Evolutionary conservation across 1,139 yeast species (phyloP), one percentile per base, ranked within the genome.

Genomic region (Ashbya aceris): DNA sequence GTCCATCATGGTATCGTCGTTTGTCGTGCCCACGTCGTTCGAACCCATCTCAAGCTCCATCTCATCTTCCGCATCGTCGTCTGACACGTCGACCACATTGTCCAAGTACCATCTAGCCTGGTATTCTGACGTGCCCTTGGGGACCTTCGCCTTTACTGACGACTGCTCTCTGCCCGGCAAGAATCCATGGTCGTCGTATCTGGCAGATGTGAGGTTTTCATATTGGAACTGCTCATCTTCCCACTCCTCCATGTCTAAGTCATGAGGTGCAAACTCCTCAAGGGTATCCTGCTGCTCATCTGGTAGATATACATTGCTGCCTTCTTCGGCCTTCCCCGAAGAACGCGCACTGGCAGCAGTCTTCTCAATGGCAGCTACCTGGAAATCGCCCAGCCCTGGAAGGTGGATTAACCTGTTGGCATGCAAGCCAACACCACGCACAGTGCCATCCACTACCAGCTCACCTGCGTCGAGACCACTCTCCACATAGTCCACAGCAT

Each of bases 81-180:
- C 69, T 7, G 61, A 68, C 17, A 61, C 70, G 2, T 66, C 74
- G 27, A 79, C 76, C 49, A 73, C 79, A 43, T 78, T 80, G 40
- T 76, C 93, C 40, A 86, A 67, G 53, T 83, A 74, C 98, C 98
- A 91, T 58, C 85, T 77, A 7, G 95, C 85, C 66, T 91, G 98
- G 61, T 89, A 89, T 45, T 83, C 95, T 0, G 96, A 87, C 38
- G 95, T 81, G 17, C 97, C 97, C 56, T 76, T 76, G 13, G 97
- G 97, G 27, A 85, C 68, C 54, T 69, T 74, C 29, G 53, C 58
- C 45, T 64, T 67, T 57, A 65, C 63, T 44, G 58, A 47, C 30
- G 53, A 42, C 33, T 58, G 75, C 43, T 69, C 70, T 27, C 55
- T 55, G 8, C 66, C 66, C 26, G 65, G 63, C 50, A 83, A 73